phyloP scores from a whole-genome alignment of 495 filamentous ascomycete genomes.

The Penicillium cinerascens region DNA sequence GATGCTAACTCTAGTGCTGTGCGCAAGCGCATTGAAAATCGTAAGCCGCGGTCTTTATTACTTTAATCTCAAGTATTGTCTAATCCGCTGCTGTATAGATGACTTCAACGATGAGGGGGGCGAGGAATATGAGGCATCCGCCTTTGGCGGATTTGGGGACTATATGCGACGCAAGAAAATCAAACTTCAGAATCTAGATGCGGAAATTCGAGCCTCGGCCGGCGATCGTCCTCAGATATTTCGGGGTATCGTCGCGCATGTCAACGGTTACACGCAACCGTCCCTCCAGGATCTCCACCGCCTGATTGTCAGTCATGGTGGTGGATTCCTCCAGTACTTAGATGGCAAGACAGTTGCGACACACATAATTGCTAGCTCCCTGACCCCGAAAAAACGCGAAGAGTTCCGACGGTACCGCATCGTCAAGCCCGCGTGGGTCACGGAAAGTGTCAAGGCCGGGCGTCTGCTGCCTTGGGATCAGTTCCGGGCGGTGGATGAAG shows the following conservation, averaged over 20 bases:
- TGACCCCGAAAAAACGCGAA: conserved; percentile 86
- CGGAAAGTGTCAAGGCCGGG: conserved; percentile 80
- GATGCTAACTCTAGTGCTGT: conserved; percentile 71
- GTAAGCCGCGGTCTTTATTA: conserved; percentile 25
- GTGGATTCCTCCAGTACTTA: conserved; percentile 91
- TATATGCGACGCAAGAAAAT: conserved; percentile 94
- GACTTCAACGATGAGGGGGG: conserved; percentile 68
- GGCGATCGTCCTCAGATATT: conserved; percentile 77
- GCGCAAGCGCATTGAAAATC: conserved; percentile 80
- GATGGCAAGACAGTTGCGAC: conserved; percentile 90
- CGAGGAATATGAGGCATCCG: conserved; percentile 85
- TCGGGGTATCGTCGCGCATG: conserved; percentile 80
- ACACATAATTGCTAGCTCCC: conserved; percentile 85
- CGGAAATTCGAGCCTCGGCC: conserved; percentile 66
- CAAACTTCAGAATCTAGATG: conserved; percentile 91
- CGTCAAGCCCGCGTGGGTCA: conserved; percentile 94
- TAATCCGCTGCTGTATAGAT: conserved; percentile 36
- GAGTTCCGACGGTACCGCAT: conserved; percentile 85
- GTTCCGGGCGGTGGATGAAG: conserved; percentile 79
- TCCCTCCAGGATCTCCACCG: conserved; percentile 81
- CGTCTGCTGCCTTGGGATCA: conserved; percentile 78
- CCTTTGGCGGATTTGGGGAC: conserved; percentile 82
- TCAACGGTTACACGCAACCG: conserved; percentile 92
- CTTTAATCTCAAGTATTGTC: neutral
- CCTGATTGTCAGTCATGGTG: conserved; percentile 84